These are phyloP conservation scores for Candida loeiensis DNA, from an alignment of 805 yeast genomes.

Conservation along the genomic window DNA sequence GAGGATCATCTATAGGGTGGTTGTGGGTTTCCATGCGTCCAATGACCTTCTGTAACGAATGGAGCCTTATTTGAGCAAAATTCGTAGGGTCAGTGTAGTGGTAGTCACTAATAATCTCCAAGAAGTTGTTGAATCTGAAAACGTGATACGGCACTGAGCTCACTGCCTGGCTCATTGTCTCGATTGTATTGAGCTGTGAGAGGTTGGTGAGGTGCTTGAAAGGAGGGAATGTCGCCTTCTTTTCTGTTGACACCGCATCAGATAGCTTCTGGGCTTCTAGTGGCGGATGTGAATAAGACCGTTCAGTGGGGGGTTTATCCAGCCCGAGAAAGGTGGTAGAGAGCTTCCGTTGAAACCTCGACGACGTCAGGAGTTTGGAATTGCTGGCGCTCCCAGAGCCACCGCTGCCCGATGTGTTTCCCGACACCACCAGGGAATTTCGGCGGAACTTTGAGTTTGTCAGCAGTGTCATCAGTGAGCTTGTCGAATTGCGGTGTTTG, in stretches of 20 bases:
- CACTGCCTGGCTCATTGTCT: constrained; percentile 19
- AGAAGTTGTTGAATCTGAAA: constrained; percentile 29
- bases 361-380: constrained; percentile 5
- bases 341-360: constrained; percentile 14
- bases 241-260: background rate
- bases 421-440: constrained; percentile 6
- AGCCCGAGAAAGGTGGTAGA: constrained; percentile 11
- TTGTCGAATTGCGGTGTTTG: background rate
- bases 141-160: constrained; percentile 28
- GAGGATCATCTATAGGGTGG: constrained; percentile 2
- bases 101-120: constrained; percentile 28
- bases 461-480: background rate
- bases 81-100: constrained; percentile 36
- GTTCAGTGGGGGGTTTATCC: background rate
- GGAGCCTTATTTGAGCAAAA: constrained; percentile 33
- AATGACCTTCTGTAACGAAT: constrained; percentile 29
- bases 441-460: background rate
- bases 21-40: constrained; percentile 12
- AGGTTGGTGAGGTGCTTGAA: constrained; percentile 23
- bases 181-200: constrained; percentile 23
- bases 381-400: background rate
- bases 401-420: background rate
- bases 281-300: background rate
- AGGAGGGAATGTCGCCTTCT: constrained; percentile 10
- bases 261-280: background rate